Conservation (phyloP, 164 flowering plant species). For the Umbilicus rupestris region DNA sequence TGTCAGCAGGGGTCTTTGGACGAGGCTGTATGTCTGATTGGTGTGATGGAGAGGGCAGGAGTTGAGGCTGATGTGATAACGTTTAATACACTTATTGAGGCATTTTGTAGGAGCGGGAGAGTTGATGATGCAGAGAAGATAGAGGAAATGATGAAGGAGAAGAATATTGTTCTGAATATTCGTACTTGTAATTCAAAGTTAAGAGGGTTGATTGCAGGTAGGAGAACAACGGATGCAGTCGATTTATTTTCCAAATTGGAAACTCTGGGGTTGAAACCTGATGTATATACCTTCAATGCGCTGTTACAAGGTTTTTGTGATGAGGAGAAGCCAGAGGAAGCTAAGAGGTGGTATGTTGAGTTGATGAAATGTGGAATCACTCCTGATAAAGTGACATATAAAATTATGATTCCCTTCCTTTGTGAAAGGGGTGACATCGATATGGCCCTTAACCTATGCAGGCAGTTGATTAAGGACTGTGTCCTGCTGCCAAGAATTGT, state of each 20-base stretch:
- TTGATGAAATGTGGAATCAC: neutral
- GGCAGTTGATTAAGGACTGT: constrained; percentile 2
- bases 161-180: constrained; percentile 20
- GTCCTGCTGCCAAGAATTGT: constrained; percentile 1
- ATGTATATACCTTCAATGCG: constrained; percentile 12
- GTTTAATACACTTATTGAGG: constrained; percentile 32
- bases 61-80: constrained; percentile 28
- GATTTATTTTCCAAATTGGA: constrained; percentile 25
- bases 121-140: constrained; percentile 30
- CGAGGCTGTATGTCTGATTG: constrained; percentile 22
- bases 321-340: constrained; percentile 5
- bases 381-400: constrained; percentile 7
- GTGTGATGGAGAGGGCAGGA: constrained; percentile 31
- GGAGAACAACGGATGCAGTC: constrained; percentile 21
- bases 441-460: neutral
- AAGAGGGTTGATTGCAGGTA: constrained; percentile 20
- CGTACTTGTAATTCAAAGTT: constrained; percentile 26
- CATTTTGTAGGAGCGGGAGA: constrained; percentile 17
- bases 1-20: constrained; percentile 33
- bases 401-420: constrained; percentile 1
- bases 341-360: constrained; percentile 8
- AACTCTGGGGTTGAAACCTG: constrained; percentile 20
- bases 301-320: constrained; percentile 5
- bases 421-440: constrained; percentile 8
- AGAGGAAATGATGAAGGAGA: constrained; percentile 29